Evolutionary conservation across 2,329 filamentous ascomycete species (phyloP), one percentile per base, ranked within the genome.

Genomic region (Akanthomyces uredinophilus): DNA sequence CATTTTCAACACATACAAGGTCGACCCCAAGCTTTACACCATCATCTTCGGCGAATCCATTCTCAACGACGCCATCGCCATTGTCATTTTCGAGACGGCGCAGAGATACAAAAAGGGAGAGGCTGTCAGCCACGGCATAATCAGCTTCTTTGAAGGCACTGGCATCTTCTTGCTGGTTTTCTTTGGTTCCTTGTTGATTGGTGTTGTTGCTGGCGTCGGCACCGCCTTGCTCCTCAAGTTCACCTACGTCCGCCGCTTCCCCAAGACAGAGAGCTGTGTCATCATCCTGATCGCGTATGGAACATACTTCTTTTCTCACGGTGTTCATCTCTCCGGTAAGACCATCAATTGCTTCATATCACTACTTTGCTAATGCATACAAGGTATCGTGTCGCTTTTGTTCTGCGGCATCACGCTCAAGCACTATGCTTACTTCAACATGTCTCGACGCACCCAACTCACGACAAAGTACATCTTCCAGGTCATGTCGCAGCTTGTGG

Each of bases 341-440:
- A 46, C 22, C 14, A 16, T 11, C 4, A 16, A 13, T 22, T 14
- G 24, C 10, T 44, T 14, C n/a, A 24, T 20, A 7, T 11, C 4
- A 11, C 52, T 10, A 24, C 27, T 18, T 64, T 27, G 22, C 56
- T 46, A 37, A 44, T 29, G 16, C 16, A 10, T 46, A 8, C 32
- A 68, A 95, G 92, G 93, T 68, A 99, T 99, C 70, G 95, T 99
- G 67, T 96, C 95, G 27, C 81, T 99, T 63, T 82, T 99, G 1
- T 99, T 99, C 80, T 99, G 95, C 75, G 95, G 95, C 61, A 99
- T 99, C 68, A 98, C 95, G 13, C 81, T 99, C 66, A 99, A 99
- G 77, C 95, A 99, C 74, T 99, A 99, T 71, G 95, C 95, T 65
- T 99, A 99, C 78, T 97, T 98, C 82, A 99, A 99, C 79, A 99